Evolutionary conservation across 73 alveolate species (phyloP).

Genomic region (Paramecium sonneborni): DNA sequence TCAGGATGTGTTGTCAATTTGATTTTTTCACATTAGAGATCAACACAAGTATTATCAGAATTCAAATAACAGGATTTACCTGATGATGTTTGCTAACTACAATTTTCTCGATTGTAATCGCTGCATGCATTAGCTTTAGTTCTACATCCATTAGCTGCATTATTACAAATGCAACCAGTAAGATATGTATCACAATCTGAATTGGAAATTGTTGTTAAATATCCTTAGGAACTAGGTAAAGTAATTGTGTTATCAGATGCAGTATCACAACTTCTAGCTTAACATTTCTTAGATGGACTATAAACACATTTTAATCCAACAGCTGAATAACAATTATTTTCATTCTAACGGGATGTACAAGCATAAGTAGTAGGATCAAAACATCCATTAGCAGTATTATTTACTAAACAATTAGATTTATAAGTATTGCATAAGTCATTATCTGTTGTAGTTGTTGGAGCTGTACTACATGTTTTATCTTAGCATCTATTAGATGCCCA

Average conservation of each 20-base stretch:
- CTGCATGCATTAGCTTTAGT: not conserved
- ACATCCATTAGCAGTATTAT: not conserved
- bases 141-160: not conserved
- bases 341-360: not conserved
- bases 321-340: not conserved
- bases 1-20: not conserved
- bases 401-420: not conserved
- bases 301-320: not conserved
- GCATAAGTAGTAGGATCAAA: not conserved
- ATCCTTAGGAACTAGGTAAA: not conserved
- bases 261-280: not conserved
- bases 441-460: not conserved
- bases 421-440: not conserved
- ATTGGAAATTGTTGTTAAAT: not conserved
- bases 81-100: not conserved
- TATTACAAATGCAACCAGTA: not conserved
- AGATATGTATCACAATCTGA: not conserved
- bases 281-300: not conserved
- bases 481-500: not conserved
- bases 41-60: not conserved
- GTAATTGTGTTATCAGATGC: not conserved
- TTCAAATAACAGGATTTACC: not conserved
- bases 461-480: not conserved
- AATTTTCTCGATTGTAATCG: not conserved
- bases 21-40: not conserved